Evolutionary conservation across 495 filamentous ascomycete genomes (phyloP).

Genomic region (Neurospora terricola): DNA sequence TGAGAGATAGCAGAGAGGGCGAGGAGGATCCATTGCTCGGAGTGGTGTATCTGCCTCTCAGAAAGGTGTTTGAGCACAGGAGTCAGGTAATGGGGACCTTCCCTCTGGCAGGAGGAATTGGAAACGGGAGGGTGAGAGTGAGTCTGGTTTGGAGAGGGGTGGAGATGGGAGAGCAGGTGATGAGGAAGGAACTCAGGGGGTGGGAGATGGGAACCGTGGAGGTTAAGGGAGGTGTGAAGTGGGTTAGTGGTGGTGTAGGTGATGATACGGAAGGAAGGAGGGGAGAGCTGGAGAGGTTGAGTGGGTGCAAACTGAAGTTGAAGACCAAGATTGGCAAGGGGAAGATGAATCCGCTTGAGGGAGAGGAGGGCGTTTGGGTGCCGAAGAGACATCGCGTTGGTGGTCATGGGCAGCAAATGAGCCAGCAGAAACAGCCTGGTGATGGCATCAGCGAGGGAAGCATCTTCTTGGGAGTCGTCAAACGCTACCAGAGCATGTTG

Average conservation of each 20-base stretch:
- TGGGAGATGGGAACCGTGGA: constrained; percentile 61
- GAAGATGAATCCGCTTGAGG: constrained; percentile 42
- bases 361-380: constrained; percentile 18
- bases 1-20: constrained; percentile 53
- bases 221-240: constrained; percentile 31
- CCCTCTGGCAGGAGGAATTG: constrained; percentile 55
- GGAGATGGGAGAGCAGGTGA: constrained; percentile 47
- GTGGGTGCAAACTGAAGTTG: constrained; percentile 42
- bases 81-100: constrained; percentile 54
- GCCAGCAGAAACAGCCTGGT: not conserved
- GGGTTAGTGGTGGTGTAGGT: not conserved
- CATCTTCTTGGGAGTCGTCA: constrained; percentile 45
- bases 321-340: constrained; percentile 40
- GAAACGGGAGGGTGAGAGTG: constrained; percentile 54
- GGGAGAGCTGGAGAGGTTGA: constrained; percentile 34
- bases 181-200: constrained; percentile 44
- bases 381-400: constrained; percentile 5
- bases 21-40: constrained; percentile 60
- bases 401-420: not conserved
- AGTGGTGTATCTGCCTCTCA: constrained; percentile 53
- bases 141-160: constrained; percentile 63
- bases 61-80: constrained; percentile 42
- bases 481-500: constrained; percentile 49
- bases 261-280: not conserved
- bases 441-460: constrained; percentile 32